Conservation (phyloP, 2,329 filamentous ascomycete genomes). For the Knufia petricola region DNA sequence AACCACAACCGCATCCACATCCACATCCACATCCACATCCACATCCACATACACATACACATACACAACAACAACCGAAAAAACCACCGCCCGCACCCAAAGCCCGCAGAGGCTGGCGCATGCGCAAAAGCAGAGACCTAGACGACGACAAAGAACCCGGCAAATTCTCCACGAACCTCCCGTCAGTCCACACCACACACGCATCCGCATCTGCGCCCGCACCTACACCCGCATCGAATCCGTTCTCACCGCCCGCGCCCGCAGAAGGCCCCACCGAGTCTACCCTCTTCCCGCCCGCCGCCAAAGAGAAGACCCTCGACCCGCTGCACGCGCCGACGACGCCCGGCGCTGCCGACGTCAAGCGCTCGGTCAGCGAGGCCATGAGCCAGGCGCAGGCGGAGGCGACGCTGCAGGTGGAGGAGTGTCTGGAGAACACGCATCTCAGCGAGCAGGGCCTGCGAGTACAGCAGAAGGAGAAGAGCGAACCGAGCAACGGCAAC, state of each 20-base stretch:
- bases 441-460: background rate
- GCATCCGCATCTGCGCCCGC: too few species aligned
- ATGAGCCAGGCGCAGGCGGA: conserved; percentile 18
- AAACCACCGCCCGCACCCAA: conserved; percentile 28
- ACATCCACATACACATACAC: too few species aligned
- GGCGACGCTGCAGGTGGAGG: conserved; percentile 17
- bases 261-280: conserved; percentile 9
- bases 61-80: too few species aligned
- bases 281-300: conserved; percentile 16
- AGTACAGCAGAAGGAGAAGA: background rate
- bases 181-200: conserved; percentile 21
- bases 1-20: conserved; percentile 24
- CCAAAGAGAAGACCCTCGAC: conserved; percentile 13
- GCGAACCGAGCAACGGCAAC: background rate
- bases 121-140: conserved; percentile 27
- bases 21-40: too few species aligned
- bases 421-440: conserved; percentile 18
- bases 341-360: conserved; percentile 7
- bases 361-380: conserved; percentile 18
- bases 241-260: conserved; percentile 7
- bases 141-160: conserved; percentile 23
- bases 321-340: conserved; percentile 8
- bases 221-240: background rate
- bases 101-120: conserved; percentile 32
- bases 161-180: conserved; percentile 19